Conservation (phyloP, 345 rosid genomes). For the Orychophragmus violaceus region DNA sequence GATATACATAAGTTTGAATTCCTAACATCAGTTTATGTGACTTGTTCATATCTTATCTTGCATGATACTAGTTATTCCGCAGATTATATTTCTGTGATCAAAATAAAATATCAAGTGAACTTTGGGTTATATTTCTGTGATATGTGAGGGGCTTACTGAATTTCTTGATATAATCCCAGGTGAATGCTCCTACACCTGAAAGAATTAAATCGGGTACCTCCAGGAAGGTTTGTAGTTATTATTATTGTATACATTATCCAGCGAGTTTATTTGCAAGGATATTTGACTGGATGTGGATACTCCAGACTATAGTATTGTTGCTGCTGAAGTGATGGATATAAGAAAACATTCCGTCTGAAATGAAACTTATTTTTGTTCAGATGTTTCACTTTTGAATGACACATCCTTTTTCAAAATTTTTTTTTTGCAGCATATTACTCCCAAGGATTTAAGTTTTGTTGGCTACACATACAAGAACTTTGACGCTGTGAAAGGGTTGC, state of each 20-base stretch:
- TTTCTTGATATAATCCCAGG: conserved; percentile 38
- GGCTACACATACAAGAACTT: conserved; percentile 97
- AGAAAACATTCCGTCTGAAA: background rate
- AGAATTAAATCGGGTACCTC: conserved; percentile 72
- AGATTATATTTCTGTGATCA: too few species aligned
- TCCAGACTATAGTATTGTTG: background rate
- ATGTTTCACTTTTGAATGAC: conserved; percentile 3
- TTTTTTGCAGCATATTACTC: conserved; percentile 56
- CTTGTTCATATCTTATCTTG: background rate
- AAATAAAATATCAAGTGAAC: too few species aligned
- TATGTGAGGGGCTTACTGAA: conserved; percentile 2
- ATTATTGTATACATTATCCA: background rate
- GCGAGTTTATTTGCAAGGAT: background rate
- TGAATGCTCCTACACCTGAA: conserved; percentile 65
- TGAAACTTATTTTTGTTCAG: background rate
- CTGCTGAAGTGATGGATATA: background rate
- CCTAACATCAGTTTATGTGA: too few species aligned
- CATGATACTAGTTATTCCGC: too few species aligned
- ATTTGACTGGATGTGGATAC: background rate
- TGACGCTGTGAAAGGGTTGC: conserved; percentile 81
- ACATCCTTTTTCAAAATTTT: conserved; percentile 1
- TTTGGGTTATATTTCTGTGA: too few species aligned
- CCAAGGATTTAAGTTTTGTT: conserved; percentile 91
- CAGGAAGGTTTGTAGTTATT: conserved; percentile 60
- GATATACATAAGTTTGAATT: background rate